Evolutionary conservation across 2,329 filamentous ascomycete genomes (phyloP), one percentile per base, ranked within the genome.

Genomic region (Sporothrix globosa): DNA sequence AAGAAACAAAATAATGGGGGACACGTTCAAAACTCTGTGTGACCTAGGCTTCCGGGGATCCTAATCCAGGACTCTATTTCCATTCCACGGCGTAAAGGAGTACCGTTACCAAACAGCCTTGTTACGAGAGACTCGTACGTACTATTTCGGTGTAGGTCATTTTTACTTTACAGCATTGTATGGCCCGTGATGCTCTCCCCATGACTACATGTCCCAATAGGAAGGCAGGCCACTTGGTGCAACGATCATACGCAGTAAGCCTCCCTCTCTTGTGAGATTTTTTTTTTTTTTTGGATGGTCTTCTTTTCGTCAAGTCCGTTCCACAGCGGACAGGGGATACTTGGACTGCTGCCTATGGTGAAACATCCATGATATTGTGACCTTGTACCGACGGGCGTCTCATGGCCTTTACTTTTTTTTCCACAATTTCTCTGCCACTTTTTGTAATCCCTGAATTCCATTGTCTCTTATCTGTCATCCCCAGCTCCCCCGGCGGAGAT

Each of bases 351-450:
- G 58, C 39, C 61, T n/a, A 21, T 65, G 61, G 46, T 50, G 61
- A 50, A 65, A 65, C 58, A 63, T n/a, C 58, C 58, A 63, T 30
- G 54, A 13, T 34, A 46, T 21, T 13, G 39, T 46, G 58, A 63
- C 39, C 39, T 46, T 27, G 58, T 34, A 7, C 30, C 54, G 24
- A 17, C 19, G 5, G 34, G 56, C 6, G 5, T 39, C 24, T 56
- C n/a, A 50, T 27, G 11, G 17, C 19, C 21, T 9, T 46, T 27
- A 5, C 19, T 21, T 50, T 17, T 50, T 7, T 50, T 19, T 44
- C 3, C 41, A 9, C 3, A 14, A 44, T 17, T 6, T 34, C 34
- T 34, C 9, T 6, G 9, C 34, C 34, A 9, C 41, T 9, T 21
- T 41, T 41, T 21, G 11, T 46, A 21, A 46, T 21, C 39, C 39